Conservation (phyloP, 495 filamentous ascomycete genomes). For the Penicillium macrosclerotiorum region DNA sequence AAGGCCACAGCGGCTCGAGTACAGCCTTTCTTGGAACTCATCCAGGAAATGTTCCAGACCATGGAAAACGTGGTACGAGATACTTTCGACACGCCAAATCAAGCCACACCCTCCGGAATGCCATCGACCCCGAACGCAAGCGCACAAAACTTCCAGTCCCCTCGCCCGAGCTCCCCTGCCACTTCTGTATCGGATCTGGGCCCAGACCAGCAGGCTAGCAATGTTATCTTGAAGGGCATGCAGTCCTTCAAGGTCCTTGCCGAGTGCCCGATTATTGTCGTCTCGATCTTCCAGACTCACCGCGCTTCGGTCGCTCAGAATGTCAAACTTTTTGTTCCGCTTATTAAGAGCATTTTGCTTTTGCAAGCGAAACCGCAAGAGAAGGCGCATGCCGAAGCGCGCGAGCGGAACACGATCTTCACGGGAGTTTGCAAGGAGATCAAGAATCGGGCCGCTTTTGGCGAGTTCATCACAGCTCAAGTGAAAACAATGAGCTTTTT, state of each 20-base stretch:
- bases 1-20: constrained; percentile 77
- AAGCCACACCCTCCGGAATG: constrained; percentile 61
- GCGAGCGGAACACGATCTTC: constrained; percentile 71
- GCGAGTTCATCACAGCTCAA: constrained; percentile 95
- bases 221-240: constrained; percentile 85
- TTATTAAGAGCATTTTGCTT: constrained; percentile 86
- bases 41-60: constrained; percentile 91
- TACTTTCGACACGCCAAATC: constrained; percentile 76
- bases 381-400: constrained; percentile 83
- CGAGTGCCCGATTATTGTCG: constrained; percentile 97
- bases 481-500: constrained; percentile 99
- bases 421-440: constrained; percentile 93
- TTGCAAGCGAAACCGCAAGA: constrained; percentile 93
- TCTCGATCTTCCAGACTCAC: constrained; percentile 95
- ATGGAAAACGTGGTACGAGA: constrained; percentile 92
- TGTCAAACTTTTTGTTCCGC: constrained; percentile 87
- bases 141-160: constrained; percentile 74
- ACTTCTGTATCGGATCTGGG: constrained; percentile 74
- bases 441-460: constrained; percentile 90
- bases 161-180: constrained; percentile 84
- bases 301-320: constrained; percentile 73
- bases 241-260: constrained; percentile 98
- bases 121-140: constrained; percentile 76
- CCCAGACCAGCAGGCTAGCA: constrained; percentile 74
- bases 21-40: constrained; percentile 85